These are phyloP conservation scores for Psilocybe subaeruginosa DNA, from an alignment of 768 basidiomycete species.

Conservation along the genomic window DNA sequence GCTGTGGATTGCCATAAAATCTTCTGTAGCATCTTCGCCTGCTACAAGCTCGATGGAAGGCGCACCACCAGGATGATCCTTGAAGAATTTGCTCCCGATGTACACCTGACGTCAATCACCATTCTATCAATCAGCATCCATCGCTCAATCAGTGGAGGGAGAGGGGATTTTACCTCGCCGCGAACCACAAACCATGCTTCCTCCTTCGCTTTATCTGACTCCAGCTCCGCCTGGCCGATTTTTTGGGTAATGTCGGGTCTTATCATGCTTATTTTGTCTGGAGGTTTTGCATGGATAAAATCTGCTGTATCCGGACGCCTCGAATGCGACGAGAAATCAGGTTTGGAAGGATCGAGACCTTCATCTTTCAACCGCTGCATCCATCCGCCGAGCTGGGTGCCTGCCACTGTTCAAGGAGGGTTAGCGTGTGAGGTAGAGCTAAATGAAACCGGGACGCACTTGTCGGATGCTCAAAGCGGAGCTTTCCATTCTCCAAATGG, in stretches of 20 bases:
- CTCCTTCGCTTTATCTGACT: conserved; percentile 34
- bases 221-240: conserved; percentile 48
- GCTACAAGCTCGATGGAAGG: conserved; percentile 58
- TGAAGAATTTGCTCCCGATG: conserved; percentile 51
- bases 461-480: conserved; percentile 64
- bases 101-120: conserved; percentile 38
- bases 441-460: conserved; percentile 17
- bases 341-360: conserved; percentile 46
- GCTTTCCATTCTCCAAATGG: conserved; percentile 29
- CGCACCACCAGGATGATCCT: conserved; percentile 61
- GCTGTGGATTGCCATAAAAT: conserved; percentile 69
- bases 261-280: conserved; percentile 40
- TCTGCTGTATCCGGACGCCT: not conserved
- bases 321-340: conserved; percentile 31
- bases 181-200: conserved; percentile 55
- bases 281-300: not conserved
- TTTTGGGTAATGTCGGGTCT: conserved; percentile 45
- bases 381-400: conserved; percentile 54
- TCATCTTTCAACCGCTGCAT: conserved; percentile 58
- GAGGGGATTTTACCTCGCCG: conserved; percentile 37
- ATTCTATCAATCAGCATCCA: not conserved
- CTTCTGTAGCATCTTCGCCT: conserved; percentile 63
- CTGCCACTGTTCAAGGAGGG: conserved; percentile 33
- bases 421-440: not conserved
- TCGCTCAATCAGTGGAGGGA: not conserved